Percentiles rank a stretch among this genome's conserved stretches.
Conservation (phyloP, 225 moss, liverwort and hornwort genomes). For the Anthoceros angustus region DNA sequence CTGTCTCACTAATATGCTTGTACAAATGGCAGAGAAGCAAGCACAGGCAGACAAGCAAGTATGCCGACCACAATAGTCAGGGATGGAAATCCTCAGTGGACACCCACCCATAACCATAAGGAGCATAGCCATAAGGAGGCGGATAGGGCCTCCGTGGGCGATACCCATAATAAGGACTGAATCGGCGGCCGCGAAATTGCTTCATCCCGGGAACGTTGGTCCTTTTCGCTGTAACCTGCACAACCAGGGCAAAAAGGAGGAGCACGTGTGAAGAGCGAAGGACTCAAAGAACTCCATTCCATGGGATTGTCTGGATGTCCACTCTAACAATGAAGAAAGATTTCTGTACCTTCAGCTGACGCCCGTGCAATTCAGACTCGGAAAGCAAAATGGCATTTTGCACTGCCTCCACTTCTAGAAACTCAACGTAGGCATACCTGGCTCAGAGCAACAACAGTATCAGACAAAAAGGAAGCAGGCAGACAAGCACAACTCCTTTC, state of each 20-base stretch:
- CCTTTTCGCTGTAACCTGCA: constrained; percentile 75
- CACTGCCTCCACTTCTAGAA: constrained; percentile 79
- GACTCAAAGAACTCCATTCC: too few species aligned
- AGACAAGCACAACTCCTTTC: not conserved
- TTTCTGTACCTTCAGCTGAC: constrained; percentile 56
- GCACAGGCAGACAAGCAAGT: too few species aligned
- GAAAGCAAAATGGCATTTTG: constrained; percentile 71
- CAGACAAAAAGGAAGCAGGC: not conserved
- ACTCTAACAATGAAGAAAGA: not conserved
- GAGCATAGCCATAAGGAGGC: constrained; percentile 87
- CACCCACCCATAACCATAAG: constrained; percentile 60
- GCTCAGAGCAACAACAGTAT: not conserved
- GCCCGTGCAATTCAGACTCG: constrained; percentile 77
- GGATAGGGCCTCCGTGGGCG: constrained; percentile 83
- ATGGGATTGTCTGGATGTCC: too few species aligned
- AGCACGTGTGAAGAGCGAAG: too few species aligned
- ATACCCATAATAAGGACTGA: constrained; percentile 82
- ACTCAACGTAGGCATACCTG: constrained; percentile 84
- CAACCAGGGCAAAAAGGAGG: too few species aligned
- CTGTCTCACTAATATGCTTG: too few species aligned
- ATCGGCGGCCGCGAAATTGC: constrained; percentile 62
- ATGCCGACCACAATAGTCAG: constrained; percentile 55
- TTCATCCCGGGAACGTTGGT: constrained; percentile 88
- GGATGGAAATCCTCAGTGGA: constrained; percentile 54
- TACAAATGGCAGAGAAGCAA: too few species aligned